Base-by-base conservation (phyloP, 106 monocot species). In the Amphibolis antarctica region DNA sequence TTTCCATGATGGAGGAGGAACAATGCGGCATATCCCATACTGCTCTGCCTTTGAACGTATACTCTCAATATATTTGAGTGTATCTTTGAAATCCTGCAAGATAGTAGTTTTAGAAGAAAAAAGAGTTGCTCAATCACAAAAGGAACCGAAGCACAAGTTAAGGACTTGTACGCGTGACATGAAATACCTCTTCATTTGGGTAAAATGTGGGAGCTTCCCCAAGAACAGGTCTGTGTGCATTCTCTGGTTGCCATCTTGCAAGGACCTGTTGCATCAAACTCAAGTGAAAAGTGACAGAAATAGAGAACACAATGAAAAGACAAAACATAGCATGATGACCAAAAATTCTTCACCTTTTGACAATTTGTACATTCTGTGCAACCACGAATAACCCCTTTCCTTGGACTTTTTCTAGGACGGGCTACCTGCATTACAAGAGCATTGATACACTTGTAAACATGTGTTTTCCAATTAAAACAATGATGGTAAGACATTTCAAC, bases 21-120 rank as follows among this genome's bases (percentile, higher is more conserved):
- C 84, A 60, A 96, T 84, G 20, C 82, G 81, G 54, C 96, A 90
- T 23, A 96, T 86, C 47, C 96, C 96, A 75, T 86, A 96, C n/a
- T 75, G 71, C 72, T 96, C 96, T 55, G 86, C 90, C 14, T 18
- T 72, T 27, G 76, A 77, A 10, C 84, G 72, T 75, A 93, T 83
- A 45, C 79, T 88, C 22, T 78, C 76, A 45, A 93, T 93, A 68
- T 88, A 88, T 66, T 89, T 83, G 9, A 93, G 65, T 26, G 85
- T 83, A 67, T 94, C 94, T 69, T 83, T 66, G 46, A 94, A 94
- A 57, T 94, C 94, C 94, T 94, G 66, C 10, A 21, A 52, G 30
- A 19, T 18, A 61, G 19, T 20, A 42, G 5, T 21, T 46, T 63
- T 22, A 59, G 25, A 36, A 53, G 46, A 46, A 63, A 46, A 65